Evolutionary conservation across 2,329 filamentous ascomycete species (phyloP), one percentile per base, ranked within the genome.

Genomic region (Simplicillium aogashimaense): DNA sequence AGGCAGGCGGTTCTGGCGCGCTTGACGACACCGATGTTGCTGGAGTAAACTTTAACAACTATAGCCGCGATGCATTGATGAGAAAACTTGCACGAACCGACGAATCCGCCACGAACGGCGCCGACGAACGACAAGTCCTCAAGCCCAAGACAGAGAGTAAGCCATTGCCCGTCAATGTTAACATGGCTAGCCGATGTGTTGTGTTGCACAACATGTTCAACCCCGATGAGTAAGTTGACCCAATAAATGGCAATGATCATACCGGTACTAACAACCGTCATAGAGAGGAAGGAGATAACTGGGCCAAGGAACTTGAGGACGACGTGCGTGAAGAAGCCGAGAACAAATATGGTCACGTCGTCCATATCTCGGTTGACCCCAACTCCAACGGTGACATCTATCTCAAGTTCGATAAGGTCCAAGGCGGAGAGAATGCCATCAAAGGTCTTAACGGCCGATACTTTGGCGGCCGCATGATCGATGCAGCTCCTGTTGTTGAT

Each of bases 21-120:
- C 72, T 98, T 39, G 92, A 98, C 65, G 92, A 98, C 59, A 94
- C 89, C 46, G 92, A 98, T 63, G 92, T 98, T 59, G 87, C 86
- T 38, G 92, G 92, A 57, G 90, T 98, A 65, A 97, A 97, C 68
- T 97, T 97, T 83, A 95, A 88, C 76, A 95, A 95, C 65, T 95
- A 94, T 71, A 95, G 87, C 73, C 86, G 92, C 67, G 88, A 97
- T 70, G 86, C 89, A 58, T 81, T 98, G 66, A 98, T 98, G 92
- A 81, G 87, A 64, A 95, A 97, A 69, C 85, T 98, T 65, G 89
- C 92, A 59, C 83, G 92, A 74, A 90, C 85, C 67, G 89, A 97
- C 66, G 88, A 97, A 59, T 25, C 20, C 9, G 72, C 79, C 50
- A 67, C 73, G 51, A 75, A 76, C 53, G 68, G 73, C 52, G 77